Base-by-base conservation (phyloP, 306 rosid species). In the Vigna nakashimae region DNA sequence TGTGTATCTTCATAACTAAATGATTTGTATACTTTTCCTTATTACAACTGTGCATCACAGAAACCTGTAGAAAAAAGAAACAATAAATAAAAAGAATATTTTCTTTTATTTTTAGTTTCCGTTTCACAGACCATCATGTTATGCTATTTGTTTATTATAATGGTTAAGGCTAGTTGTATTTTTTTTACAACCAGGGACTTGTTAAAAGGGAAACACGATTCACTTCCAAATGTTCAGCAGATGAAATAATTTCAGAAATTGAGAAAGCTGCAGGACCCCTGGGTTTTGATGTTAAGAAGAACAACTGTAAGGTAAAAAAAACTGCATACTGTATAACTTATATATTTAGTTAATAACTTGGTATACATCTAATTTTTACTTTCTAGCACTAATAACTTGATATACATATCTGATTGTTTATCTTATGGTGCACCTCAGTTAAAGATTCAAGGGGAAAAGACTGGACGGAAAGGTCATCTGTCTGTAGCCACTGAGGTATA, bases 401-500 rank as follows among this genome's bases (percentile, higher is more conserved):
- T 42, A 6, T 30, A 68, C 34, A 45, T 69, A 53, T 78, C 78
- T 81, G 78, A 73, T 46, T 24, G 34, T 45, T 17, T 46, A 56
- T 69, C 34, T 55, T 60, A 53, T 32, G 80, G 16, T 70, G 24
- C 14, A 49, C 86, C 52, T 75, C 87, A 95, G 98, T 58, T 95
- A 85, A 95, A 87, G 88, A 89, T 95, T 85, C 89, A 91, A 46
- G 98, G 98, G 60, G 98, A 90, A 75, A 92, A 88, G 82, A 82
- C 86, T 30, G 98, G 98, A 72, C 92, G 98, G 5, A 95, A 95
- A 84, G 98, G 98, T 80, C 98, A 85, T 79, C 86, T 95, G 55
- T 89, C 97, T 67, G 90, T 95, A 76, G 87, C 91, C 34, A 92
- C 98, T 30, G 98, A 95, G 97, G 98, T 91, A 77, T 26, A 66